Percentiles rank a stretch among this genome's conserved stretches.
Conservation (phyloP, 768 basidiomycete species). For the Tephrocybe sp. region DNA sequence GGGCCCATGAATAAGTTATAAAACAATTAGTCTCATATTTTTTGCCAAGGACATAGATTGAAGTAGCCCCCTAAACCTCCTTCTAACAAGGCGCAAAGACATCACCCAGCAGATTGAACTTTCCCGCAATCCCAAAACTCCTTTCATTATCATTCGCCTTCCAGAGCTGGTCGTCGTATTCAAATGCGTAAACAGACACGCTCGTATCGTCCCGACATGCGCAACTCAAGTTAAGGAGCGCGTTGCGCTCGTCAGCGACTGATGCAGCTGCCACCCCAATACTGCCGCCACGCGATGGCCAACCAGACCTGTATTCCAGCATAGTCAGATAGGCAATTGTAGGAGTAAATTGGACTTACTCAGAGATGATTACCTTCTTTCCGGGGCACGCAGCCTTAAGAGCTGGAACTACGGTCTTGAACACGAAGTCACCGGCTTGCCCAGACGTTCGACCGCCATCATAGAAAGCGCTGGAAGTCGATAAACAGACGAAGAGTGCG, state of each 20-base stretch:
- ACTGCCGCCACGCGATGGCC: slow-evolving; percentile 37
- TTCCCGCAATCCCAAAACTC: slow-evolving; percentile 39
- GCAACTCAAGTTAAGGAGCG: slow-evolving; percentile 36
- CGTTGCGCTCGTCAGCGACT: slow-evolving; percentile 29
- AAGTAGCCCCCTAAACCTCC: too few relatives aligned
- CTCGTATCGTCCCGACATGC: slow-evolving; percentile 29
- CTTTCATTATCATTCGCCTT: slow-evolving; percentile 36
- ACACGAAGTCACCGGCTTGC: slow-evolving; percentile 37
- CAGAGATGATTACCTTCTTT: slow-evolving; percentile 35
- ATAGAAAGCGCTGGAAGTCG: slow-evolving; percentile 31
- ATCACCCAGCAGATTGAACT: slow-evolving; percentile 27
- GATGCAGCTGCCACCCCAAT: slow-evolving; percentile 31
- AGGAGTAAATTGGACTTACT: slow-evolving; percentile 21
- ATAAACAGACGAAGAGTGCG: neutral
- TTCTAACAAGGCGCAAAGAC: slow-evolving; percentile 22
- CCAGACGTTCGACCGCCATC: slow-evolving; percentile 30
- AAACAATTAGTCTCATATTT: too few relatives aligned
- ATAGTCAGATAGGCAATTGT: neutral
- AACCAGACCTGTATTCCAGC: slow-evolving; percentile 29
- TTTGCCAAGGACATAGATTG: too few relatives aligned
- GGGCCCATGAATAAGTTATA: too few relatives aligned
- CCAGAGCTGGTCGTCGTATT: slow-evolving; percentile 39
- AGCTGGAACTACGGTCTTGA: slow-evolving; percentile 37
- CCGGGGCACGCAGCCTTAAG: slow-evolving; percentile 35
- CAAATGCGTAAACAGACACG: slow-evolving; percentile 35